phyloP scores from a whole-genome alignment of 495 filamentous ascomycete genomes.

The Terfezia boudieri region DNA sequence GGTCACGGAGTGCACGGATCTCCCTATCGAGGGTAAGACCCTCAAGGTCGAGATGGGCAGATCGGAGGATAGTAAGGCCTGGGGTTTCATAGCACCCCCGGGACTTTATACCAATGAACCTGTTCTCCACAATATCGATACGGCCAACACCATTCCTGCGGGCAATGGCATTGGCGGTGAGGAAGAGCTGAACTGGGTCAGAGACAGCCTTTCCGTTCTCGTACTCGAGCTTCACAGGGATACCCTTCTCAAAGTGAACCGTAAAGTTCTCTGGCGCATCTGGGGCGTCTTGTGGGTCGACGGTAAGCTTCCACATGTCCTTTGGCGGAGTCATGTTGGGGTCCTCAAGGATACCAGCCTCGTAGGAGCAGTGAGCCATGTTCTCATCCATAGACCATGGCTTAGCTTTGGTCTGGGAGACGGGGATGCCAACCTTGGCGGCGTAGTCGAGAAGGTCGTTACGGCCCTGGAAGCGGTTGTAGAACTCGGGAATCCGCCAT shows the following conservation, averaged over 20 bases:
- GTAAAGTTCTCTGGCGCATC: slow-evolving; percentile 56
- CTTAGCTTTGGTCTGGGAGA: slow-evolving; percentile 67
- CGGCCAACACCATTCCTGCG: slow-evolving; percentile 58
- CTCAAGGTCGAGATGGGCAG: slow-evolving; percentile 64
- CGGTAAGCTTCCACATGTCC: slow-evolving; percentile 72
- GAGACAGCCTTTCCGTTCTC: slow-evolving; percentile 42
- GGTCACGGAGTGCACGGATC: slow-evolving; percentile 67
- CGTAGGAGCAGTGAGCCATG: slow-evolving; percentile 76
- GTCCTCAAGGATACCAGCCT: slow-evolving; percentile 61
- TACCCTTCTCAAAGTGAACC: slow-evolving; percentile 63
- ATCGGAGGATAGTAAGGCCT: slow-evolving; percentile 45
- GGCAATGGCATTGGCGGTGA: slow-evolving; percentile 55
- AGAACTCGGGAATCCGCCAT: slow-evolving; percentile 71
- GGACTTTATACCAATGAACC: slow-evolving; percentile 66
- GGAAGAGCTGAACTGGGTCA: slow-evolving; percentile 59
- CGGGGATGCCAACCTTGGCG: slow-evolving; percentile 51
- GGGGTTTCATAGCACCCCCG: slow-evolving; percentile 83
- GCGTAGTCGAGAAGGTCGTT: slow-evolving; percentile 81
- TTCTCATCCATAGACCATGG: slow-evolving; percentile 82
- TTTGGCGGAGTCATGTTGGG: slow-evolving; percentile 39
- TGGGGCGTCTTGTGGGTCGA: slow-evolving; percentile 54
- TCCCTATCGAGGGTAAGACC: slow-evolving; percentile 67
- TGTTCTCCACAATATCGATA: slow-evolving; percentile 84
- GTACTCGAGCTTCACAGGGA: slow-evolving; percentile 50
- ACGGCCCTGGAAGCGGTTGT: slow-evolving; percentile 57